Evolutionary conservation across 345 rosid genomes (phyloP), one percentile per base, ranked within the genome.

Genomic region (Eucalyptus sp.): DNA sequence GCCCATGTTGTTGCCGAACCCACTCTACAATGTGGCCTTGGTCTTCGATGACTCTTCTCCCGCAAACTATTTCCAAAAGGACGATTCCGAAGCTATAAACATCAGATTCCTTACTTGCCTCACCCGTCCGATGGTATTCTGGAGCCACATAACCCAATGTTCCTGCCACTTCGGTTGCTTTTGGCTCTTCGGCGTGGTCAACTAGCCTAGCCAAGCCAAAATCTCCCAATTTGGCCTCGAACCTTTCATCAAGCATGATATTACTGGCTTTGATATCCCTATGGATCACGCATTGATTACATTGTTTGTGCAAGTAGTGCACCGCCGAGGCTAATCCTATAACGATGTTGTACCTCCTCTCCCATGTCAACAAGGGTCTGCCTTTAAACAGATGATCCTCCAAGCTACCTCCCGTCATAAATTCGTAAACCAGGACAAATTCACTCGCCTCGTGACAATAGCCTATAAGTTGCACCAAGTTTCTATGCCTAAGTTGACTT

Each of bases 61-160:
- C 18, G 54, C 54, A 51, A 16, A 51, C 54, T 16, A 51, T 16
- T 51, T 16, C 18, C 0, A 51, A 16, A 51, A 51, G 54, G 20
- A 51, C 54, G 1, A 51, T 8, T 51, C 54, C 54, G 3, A 51
- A 51, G 1, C 54, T 1, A 16, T 0, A 51, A 0, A 51, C 4
- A 51, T 51, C 54, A 51, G 20, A 51, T 51, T 51, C 0, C 0
- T 16, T 51, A 16, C 54, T 51, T 51, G 1, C 0, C 54, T 51
- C 54, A 51, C 54, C 54, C 0, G 0, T 15, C 0, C 0, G 18
- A 0, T 0, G 0, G 20, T 0, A 50, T 0, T 50, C 8, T 0
- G 20, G 54, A 16, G 54, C 54, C 54, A 6, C 0, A 51, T 51
- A 50, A 50, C 20, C 54, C 0, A 0, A 0, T 1, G 54, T 51